A percentile compares a stretch with the other conserved stretches of the same genome.
phyloP scores from a whole-genome alignment of 108 stramenopile species.

The Pseudonitzschia delicatissima region DNA sequence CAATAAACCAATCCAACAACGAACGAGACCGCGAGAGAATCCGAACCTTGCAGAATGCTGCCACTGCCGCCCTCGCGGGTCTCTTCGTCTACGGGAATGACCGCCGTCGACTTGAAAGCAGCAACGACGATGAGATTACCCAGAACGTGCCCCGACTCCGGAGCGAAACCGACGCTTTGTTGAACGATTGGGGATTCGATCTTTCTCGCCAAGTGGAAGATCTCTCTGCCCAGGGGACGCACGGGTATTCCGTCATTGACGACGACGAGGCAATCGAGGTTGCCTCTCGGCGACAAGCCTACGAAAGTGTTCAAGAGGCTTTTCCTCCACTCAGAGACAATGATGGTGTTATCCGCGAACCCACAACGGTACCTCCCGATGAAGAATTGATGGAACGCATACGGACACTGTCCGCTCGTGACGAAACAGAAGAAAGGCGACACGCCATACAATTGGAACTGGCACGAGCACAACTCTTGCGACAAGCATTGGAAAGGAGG shows the following conservation, averaged over 20 bases:
- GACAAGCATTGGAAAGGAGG: slow-evolving; percentile 24
- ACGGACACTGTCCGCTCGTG: slow-evolving; percentile 11
- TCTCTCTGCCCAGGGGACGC: slow-evolving; percentile 12
- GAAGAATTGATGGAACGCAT: slow-evolving; percentile 18
- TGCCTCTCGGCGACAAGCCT: slow-evolving; percentile 37
- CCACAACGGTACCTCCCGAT: neutral
- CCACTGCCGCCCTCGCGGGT: slow-evolving; percentile 49
- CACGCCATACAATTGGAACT: neutral
- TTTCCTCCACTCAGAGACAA: slow-evolving; percentile 38
- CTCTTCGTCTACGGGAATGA: slow-evolving; percentile 55
- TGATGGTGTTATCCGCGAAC: neutral
- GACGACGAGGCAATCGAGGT: slow-evolving; percentile 47
- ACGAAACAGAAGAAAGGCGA: neutral
- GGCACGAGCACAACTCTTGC: slow-evolving; percentile 4
- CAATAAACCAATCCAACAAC: neutral
- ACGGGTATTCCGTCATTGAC: slow-evolving; percentile 52
- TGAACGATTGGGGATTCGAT: slow-evolving; percentile 43
- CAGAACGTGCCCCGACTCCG: neutral
- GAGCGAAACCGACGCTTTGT: neutral
- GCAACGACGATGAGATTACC: slow-evolving; percentile 3
- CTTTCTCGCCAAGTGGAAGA: slow-evolving; percentile 30
- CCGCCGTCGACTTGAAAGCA: no score
- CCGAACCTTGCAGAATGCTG: slow-evolving; percentile 35
- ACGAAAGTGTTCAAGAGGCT: slow-evolving; percentile 39
- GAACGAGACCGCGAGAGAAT: no score